Evolutionary conservation across 805 yeast genomes (phyloP), one percentile per base, ranked within the genome.

Genomic region (Saccharomycopsis capsularis): DNA sequence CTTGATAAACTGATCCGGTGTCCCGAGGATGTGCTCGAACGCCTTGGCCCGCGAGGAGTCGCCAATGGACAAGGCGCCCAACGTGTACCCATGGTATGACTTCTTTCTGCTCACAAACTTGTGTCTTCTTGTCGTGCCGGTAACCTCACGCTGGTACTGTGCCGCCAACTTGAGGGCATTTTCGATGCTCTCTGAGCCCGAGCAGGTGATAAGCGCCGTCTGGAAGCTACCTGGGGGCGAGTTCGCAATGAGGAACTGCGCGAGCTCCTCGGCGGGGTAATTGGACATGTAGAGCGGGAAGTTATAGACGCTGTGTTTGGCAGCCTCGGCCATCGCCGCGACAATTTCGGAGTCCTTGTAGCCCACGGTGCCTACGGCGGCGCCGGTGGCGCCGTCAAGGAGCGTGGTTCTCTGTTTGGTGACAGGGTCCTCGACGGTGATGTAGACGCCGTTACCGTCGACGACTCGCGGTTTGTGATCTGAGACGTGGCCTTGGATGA

Each of bases 161-260:
- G 67, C 64, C 25, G 78, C 75, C 52, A 81, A 75, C 62, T 79
- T 80, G 59, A 81, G 57, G 3, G 83, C 82, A 39, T 79, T 81
- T 60, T 81, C 86, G 59, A 78, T 80, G 30, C 83, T 77, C 62
- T 80, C 86, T 25, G 84, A 69, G n/a, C 88, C 88, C 6, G 82
- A 75, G 55, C 79, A 75, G 49, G 76, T 71, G 63, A 82, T 68
- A 42, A 69, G 51, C 13, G 71, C 75, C 23, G 71, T 63, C 2
- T 62, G 55, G 51, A 69, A 70, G 6, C 64, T 69, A 38, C 62
- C 66, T 37, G 63, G 56, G 47, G 72, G 71, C 16, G 73, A 66
- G 40, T 62, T 59, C 4, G 65, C 68, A 51, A 69, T 62, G 43
- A 68, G 72, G 62, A 65, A 69, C 46, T 67, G 59, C 24, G 74